These are phyloP conservation scores for Penicillium flavigenum DNA, from an alignment of 495 filamentous ascomycete genomes.

Conservation along the genomic window DNA sequence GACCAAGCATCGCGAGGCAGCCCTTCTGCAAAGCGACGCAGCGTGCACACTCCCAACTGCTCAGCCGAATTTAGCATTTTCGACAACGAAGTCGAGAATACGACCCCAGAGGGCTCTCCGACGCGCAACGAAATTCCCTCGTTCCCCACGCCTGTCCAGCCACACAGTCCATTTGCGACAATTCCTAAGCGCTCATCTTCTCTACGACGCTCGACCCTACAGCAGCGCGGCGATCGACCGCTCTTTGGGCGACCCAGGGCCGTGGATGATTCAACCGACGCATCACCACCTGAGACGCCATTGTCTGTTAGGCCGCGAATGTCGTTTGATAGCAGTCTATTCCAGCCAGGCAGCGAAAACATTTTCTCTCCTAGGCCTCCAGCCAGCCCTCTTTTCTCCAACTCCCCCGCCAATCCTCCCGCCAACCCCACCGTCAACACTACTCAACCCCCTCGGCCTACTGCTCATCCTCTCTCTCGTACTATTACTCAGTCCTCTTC, in stretches of 20 bases:
- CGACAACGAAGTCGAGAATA: slow-evolving; percentile 34
- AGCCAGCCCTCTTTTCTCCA: slow-evolving; percentile 37
- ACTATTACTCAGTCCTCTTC: slow-evolving; percentile 83
- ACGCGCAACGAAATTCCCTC: slow-evolving; percentile 28
- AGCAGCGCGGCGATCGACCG: slow-evolving; percentile 69
- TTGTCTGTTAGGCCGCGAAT: slow-evolving; percentile 62
- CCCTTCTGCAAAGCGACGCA: slow-evolving; percentile 83
- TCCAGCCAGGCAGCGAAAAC: slow-evolving; percentile 59
- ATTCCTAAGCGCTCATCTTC: slow-evolving; percentile 61
- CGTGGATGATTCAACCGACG: slow-evolving; percentile 34
- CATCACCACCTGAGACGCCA: slow-evolving; percentile 32
- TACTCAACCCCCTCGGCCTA: slow-evolving; percentile 31
- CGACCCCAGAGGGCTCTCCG: slow-evolving; percentile 27
- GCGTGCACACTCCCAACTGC: slow-evolving; percentile 66
- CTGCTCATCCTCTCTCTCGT: slow-evolving; percentile 80
- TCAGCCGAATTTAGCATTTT: slow-evolving; percentile 69
- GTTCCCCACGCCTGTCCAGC: slow-evolving; percentile 29
- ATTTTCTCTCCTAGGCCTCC: slow-evolving; percentile 54
- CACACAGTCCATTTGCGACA: slow-evolving; percentile 42
- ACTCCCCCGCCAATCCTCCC: slow-evolving; percentile 21
- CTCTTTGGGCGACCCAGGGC: slow-evolving; percentile 53
- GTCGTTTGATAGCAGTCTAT: slow-evolving; percentile 71
- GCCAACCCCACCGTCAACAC: slow-evolving; percentile 35
- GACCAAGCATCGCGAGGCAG: slow-evolving; percentile 76
- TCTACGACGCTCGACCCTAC: slow-evolving; percentile 80